A percentile compares a stretch with the other conserved stretches of the same genome.
Conservation (phyloP, 1,284 basidiomycete species). For the Porodaedalea pini region DNA sequence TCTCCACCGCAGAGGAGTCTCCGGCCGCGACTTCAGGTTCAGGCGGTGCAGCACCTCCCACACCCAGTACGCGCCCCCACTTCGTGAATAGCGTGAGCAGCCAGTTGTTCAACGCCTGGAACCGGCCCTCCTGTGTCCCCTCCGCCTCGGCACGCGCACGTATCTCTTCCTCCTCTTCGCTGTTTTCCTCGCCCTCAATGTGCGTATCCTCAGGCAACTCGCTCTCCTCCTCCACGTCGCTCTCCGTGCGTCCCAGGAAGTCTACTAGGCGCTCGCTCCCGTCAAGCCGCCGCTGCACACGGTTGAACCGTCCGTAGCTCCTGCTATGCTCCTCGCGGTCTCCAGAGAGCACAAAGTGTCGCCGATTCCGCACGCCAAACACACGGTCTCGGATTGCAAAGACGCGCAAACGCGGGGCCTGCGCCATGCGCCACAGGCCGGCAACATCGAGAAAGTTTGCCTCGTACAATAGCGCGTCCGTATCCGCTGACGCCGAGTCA, state of each 20-base stretch:
- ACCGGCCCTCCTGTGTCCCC: conserved; percentile 50
- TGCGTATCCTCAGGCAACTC: conserved; percentile 33
- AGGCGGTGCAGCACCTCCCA: conserved; percentile 24
- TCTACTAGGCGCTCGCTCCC: conserved; percentile 61
- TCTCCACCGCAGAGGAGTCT: neutral
- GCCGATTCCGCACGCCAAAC: conserved; percentile 41
- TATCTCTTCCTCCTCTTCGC: conserved; percentile 26
- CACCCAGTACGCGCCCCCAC: conserved; percentile 43
- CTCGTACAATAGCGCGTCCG: conserved; percentile 67
- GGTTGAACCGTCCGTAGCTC: conserved; percentile 55
- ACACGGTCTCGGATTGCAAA: conserved; percentile 50
- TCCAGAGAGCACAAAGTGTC: conserved; percentile 21
- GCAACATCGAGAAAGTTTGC: conserved; percentile 60
- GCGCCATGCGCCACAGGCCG: conserved; percentile 63
- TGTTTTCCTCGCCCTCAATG: conserved; percentile 15
- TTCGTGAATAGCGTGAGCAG: conserved; percentile 67
- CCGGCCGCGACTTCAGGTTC: neutral
- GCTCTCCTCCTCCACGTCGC: conserved; percentile 69
- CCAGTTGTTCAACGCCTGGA: conserved; percentile 65
- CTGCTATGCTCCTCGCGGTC: neutral
- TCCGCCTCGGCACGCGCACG: conserved; percentile 34
- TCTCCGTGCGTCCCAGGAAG: conserved; percentile 63
- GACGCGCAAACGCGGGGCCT: conserved; percentile 58
- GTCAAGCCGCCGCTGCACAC: conserved; percentile 66
- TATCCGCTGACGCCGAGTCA: conserved; percentile 55